These are phyloP conservation scores for Mycena galericulata DNA, from an alignment of 768 basidiomycete genomes.

Conservation along the genomic window DNA sequence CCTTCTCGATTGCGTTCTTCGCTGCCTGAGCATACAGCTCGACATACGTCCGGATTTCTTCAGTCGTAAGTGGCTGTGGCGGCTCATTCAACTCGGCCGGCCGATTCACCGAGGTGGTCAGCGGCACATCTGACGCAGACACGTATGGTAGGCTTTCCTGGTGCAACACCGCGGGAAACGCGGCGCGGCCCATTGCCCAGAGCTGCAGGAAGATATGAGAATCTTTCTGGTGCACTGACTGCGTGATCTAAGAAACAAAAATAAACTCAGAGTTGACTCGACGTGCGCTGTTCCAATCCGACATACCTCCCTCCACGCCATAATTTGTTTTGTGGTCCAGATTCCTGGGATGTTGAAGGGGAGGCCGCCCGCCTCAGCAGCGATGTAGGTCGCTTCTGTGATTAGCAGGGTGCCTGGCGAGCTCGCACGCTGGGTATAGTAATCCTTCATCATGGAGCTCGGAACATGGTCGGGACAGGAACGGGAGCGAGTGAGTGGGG, in stretches of 20 bases:
- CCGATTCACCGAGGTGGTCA: too few species aligned
- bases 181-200: constrained; percentile 62
- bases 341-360: constrained; percentile 61
- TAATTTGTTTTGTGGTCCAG: constrained; percentile 62
- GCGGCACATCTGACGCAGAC: constrained; percentile 41
- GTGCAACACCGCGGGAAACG: constrained; percentile 37
- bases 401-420: constrained; percentile 57
- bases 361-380: constrained; percentile 44
- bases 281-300: too few species aligned
- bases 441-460: constrained; percentile 44
- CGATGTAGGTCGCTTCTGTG: constrained; percentile 58
- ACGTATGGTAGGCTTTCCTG: constrained; percentile 36
- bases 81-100: constrained; percentile 1
- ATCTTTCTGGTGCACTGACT: constrained; percentile 56
- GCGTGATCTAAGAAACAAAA: constrained; percentile 43
- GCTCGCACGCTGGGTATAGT: constrained; percentile 52
- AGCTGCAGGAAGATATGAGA: constrained; percentile 61
- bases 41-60: constrained; percentile 56
- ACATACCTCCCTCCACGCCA: constrained; percentile 66
- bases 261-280: constrained; percentile 40
- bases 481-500: constrained; percentile 50
- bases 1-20: constrained; percentile 55
- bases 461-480: constrained; percentile 43
- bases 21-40: constrained; percentile 58
- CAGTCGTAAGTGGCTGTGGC: constrained; percentile 51